Percentiles rank a stretch among this genome's conserved stretches.
Conservation (phyloP, 164 flowering plant genomes). For the Tinospora cordifolia region DNA sequence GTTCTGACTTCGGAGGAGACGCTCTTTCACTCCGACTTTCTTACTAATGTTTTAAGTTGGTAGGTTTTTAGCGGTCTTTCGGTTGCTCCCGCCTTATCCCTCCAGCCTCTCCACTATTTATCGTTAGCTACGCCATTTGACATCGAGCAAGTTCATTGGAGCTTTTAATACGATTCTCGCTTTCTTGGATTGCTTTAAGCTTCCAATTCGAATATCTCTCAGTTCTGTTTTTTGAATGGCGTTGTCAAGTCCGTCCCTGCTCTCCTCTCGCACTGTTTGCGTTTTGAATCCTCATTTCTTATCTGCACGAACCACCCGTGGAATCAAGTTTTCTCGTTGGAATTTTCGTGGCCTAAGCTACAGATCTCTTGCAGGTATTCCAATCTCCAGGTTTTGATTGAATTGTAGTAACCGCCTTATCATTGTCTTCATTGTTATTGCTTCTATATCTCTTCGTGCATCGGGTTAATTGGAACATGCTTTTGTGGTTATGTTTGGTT, state of each 20-base stretch:
- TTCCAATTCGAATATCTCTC: too few species aligned
- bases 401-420: background rate
- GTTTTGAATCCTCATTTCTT: slow-evolving; percentile 34
- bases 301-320: slow-evolving; percentile 34
- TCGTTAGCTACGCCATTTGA: background rate
- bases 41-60: too few species aligned
- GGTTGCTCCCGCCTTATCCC: background rate
- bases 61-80: background rate
- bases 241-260: slow-evolving; percentile 26
- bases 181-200: too few species aligned
- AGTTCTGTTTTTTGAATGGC: slow-evolving; percentile 24
- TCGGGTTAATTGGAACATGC: too few species aligned
- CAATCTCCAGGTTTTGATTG: background rate
- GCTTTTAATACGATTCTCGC: background rate
- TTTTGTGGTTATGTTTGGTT: background rate
- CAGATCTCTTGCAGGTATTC: slow-evolving; percentile 24
- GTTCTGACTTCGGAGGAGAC: too few species aligned
- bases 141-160: background rate
- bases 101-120: background rate
- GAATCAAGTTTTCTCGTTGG: slow-evolving; percentile 18
- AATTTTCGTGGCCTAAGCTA: slow-evolving; percentile 22
- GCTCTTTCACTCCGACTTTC: too few species aligned
- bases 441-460: background rate
- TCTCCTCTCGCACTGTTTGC: slow-evolving; percentile 25
- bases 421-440: background rate